Base-by-base conservation (phyloP, 31 red algal species). In the Endocladia muricata region DNA sequence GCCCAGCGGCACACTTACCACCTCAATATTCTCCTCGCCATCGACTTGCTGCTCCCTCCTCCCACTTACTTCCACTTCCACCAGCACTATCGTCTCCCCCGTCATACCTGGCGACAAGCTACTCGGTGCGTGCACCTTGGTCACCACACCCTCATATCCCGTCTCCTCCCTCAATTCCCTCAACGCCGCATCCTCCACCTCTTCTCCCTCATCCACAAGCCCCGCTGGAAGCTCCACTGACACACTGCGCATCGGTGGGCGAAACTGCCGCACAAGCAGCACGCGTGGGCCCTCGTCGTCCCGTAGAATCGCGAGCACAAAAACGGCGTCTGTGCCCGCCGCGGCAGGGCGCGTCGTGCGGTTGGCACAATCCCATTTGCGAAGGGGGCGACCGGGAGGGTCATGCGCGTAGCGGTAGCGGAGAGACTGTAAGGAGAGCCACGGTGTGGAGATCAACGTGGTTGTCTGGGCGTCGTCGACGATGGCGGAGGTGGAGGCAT, bases 111-210 rank as follows among this genome's bases (percentile, higher is more conserved):
- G 76, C 3, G 79, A 78, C 37, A 87, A 63, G 23, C 70, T 77
- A 15, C 77, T 65, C 7, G 66, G 69, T 3, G 70, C 33, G 29
- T 82, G 80, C 13, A 74, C 41, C 28, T 39, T 31, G 7, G 49
- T 34, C 22, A 89, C 79, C 17, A 26, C 29, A 35, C 82, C 91
- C 4, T 39, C 60, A 82, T 74, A 88, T 21, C 91, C 91, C 13
- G 91, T 94, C 77, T 94, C 91, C 74, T 94, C 91, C 2, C 36
- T 33, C 61, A 94, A 40, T 52, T 94, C 91, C 37, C 91, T 41
- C 4, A 94, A 48, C 37, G 91, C 91, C 2, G 91, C 84, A 15
- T 70, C 70, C 34, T 69, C 77, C 2, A 82, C 39, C 8, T 31
- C 73, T 36, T 94, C 91, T 3, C 85, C 84, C 23, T 28, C 44